Evolutionary conservation across 2,329 filamentous ascomycete genomes (phyloP), one percentile per base, ranked within the genome.

Genomic region (Setomelanomma holmii): DNA sequence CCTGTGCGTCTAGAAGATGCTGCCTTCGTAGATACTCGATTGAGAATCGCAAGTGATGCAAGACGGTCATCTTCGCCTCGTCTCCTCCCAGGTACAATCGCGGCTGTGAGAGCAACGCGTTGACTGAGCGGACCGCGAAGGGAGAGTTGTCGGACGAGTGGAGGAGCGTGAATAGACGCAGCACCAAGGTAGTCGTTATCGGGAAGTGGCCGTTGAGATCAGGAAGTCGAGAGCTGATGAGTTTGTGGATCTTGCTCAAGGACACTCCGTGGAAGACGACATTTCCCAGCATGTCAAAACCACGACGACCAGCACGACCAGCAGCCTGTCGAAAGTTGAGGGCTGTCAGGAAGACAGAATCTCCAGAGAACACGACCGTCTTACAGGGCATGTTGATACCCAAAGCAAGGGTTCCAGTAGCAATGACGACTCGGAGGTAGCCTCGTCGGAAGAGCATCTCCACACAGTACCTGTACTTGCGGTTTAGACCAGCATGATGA

Each of bases 401-500:
- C 4, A 93, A 77, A 1, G 88, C 87, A 19, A 92, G 80, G 0
- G 89, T 92, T 1, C 89, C 89, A 1, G 89, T 93, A 0, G 89
- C 89, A 21, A 93, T 81, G 22, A 93, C 85, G 1, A 89, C 86
- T 6, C 84, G 82, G 35, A 93, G 73, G 65, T 84, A 92, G 0
- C 89, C 88, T 68, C 84, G 88, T 7, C 90, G 83, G 75, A 91
- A 92, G 6, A 91, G 75, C 53, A 90, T 88, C 66, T 92, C 89
- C 1, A 90, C 87, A 17, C 78, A 79, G 69, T 91, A 89, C 33
- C 90, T 84, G 67, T 93, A 93, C 56, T 85, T 84, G 42, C 88
- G 81, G 67, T 92, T 93, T 86, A 93, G 86, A 74, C 90, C 89
- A 16, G 89, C 84, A 66, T 93, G 90, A 74, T 93, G 89, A 5